Base-by-base conservation (phyloP, 768 basidiomycete species). In the Asterophora lycoperdoides region DNA sequence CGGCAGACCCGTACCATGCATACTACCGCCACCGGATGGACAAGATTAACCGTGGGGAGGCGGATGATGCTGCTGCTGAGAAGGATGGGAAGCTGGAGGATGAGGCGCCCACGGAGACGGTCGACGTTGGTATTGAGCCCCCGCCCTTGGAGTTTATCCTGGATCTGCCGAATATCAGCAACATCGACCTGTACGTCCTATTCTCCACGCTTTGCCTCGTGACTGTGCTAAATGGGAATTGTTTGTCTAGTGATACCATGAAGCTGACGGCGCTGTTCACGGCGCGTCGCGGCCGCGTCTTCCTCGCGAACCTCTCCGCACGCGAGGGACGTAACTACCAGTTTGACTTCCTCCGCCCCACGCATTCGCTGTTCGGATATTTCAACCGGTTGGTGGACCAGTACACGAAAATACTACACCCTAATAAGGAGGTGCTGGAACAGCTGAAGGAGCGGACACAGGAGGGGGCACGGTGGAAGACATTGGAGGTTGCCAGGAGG, bases 371-470 rank as follows among this genome's bases (percentile, higher is more conserved):
- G 29, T 98, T 94, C 60, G 86, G 89, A 35, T 94, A 90, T 70
- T 99, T 98, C 75, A 97, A 98, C 67, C 85, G 89, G 59, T 81
- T 98, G 68, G 93, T 97, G 56, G 93, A 97, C 60, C 93, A 95
- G 65, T 98, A 99, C 69, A 81, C 83, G 52, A 93, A 88, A 71
- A 80, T 97, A 55, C 74, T 98, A 58, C 78, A 91, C 50, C 93
- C 96, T 46, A 80, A 79, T 56, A 81, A 81, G 63, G 89, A 90
- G 57, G 74, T 71, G 51, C 69, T 95, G 63, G 83, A 80, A 57
- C 74, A 78, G 56, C 65, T 98, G 49, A 80, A 83, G 56, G 80
- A 79, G 34, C 77, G 83, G 38, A 71, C 82, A 5, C 72, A 83
- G 57, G 73, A 82, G 35, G 79, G 76, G 38, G 79, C 86, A 6